Conservation (phyloP, 208 protist species). For the Tritrichomonas musculus region DNA sequence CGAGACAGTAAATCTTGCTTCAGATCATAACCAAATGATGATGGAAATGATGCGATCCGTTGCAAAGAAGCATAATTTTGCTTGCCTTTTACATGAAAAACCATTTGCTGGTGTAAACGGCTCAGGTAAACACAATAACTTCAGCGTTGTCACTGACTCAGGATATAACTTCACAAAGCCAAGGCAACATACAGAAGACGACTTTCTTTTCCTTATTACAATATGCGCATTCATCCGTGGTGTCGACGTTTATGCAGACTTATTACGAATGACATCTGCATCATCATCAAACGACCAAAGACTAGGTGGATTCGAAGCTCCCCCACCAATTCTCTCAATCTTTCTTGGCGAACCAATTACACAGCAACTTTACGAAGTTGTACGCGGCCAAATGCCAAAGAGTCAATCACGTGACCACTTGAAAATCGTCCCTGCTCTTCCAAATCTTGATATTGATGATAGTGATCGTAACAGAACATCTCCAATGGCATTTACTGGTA, state of each 20-base stretch:
- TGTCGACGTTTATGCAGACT: constrained; percentile 61
- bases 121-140: constrained; percentile 75
- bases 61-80: constrained; percentile 56
- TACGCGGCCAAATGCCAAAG: neutral
- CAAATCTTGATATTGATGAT: constrained; percentile 33
- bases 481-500: constrained; percentile 69
- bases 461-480: constrained; percentile 71
- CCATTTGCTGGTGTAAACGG: constrained; percentile 66
- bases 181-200: constrained; percentile 23
- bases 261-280: constrained; percentile 60
- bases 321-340: constrained; percentile 69
- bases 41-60: constrained; percentile 55
- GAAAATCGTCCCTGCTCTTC: neutral
- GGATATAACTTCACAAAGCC: constrained; percentile 51
- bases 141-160: constrained; percentile 56
- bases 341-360: constrained; percentile 61
- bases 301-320: constrained; percentile 69
- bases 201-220: constrained; percentile 43
- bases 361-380: constrained; percentile 44
- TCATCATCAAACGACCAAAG: constrained; percentile 62
- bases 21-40: constrained; percentile 57
- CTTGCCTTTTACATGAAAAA: constrained; percentile 69
- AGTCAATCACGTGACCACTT: neutral
- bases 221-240: constrained; percentile 51
- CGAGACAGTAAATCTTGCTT: constrained; percentile 49